Conservation (phyloP, 2,329 filamentous ascomycete species). For the Cordyceps fumosorosea region DNA sequence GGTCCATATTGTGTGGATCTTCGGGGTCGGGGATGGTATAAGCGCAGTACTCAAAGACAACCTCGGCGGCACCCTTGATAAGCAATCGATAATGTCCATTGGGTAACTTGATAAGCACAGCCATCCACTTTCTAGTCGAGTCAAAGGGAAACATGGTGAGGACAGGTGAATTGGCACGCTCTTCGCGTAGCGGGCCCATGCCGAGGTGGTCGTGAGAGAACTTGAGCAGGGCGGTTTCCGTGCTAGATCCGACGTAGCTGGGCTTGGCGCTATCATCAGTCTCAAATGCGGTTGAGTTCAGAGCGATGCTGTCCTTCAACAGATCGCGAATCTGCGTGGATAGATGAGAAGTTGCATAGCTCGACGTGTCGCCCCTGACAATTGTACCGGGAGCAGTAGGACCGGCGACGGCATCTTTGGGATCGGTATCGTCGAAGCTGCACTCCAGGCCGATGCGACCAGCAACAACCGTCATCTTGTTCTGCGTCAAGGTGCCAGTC, state of each 20-base stretch:
- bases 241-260: conserved; percentile 47
- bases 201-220: conserved; percentile 44
- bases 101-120: conserved; percentile 41
- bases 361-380: conserved; percentile 23
- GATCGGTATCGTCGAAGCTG: conserved; percentile 30
- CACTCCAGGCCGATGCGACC: conserved; percentile 43
- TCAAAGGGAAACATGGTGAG: conserved; percentile 48
- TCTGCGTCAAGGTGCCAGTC: conserved; percentile 58
- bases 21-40: conserved; percentile 39
- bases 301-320: conserved; percentile 33
- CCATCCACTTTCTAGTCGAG: conserved; percentile 51
- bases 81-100: conserved; percentile 42
- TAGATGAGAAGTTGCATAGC: conserved; percentile 24
- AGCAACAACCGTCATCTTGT: conserved; percentile 55
- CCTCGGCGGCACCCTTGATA: conserved; percentile 53
- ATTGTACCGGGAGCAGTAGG: conserved; percentile 18
- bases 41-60: conserved; percentile 41
- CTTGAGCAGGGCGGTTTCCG: conserved; percentile 46
- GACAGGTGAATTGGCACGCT: conserved; percentile 39
- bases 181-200: conserved; percentile 37
- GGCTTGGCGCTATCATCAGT: conserved; percentile 30
- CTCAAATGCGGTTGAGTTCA: conserved; percentile 50
- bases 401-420: conserved; percentile 16
- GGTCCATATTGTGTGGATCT: conserved; percentile 21
- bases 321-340: conserved; percentile 29